Base-by-base conservation (phyloP, 1,139 yeast species). In the Arxiozyma bovina region DNA sequence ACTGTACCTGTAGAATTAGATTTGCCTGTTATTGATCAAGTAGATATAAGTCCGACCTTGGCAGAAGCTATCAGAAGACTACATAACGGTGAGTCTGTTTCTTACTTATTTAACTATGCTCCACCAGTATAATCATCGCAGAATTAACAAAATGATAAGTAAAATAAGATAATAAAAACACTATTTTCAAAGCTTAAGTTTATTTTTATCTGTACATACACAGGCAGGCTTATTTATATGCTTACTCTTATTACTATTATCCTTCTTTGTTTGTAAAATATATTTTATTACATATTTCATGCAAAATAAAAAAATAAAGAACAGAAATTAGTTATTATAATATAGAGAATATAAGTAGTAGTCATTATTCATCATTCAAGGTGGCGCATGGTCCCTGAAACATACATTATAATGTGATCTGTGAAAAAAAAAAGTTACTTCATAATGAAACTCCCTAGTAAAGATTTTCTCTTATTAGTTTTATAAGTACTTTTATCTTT, bases 61-160 rank as follows among this genome's bases (percentile, higher is more conserved):
- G 93, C 91, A 27, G 95, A 86, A 67, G 86, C 91, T 42, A 81
- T 86, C 53, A 80, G 94, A 73, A 80, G 95, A 71, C 76, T 85
- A 62, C 95, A 86, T 65, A 85, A 86, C 63, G 94, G 94, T 68
- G 94, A 86, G 70, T 83, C 90, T 67, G 83, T 86, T 52, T 83
- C 90, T 3, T 86, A 85, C 66, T 75, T 86, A 65, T 86, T 86
- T 71, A 94, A 59, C 73, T 85, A 65, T 53, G 69, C 70, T 20
- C 68, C 68, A 25, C 52, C 51, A 20, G 53, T 50, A 27, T 57
- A 52, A 50, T 11, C 40, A 15, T 34, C 2, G 8, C 11, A 9
- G 17, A 38, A 46, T 4, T n/a, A n/a, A n/a, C 11, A 44, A 17
- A 44, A 23, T 25, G 15, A 20, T 3, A n/a, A 44, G 17, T 7